phyloP scores from a whole-genome alignment of 1,284 basidiomycete species.

The Neolentinus lepideus region DNA sequence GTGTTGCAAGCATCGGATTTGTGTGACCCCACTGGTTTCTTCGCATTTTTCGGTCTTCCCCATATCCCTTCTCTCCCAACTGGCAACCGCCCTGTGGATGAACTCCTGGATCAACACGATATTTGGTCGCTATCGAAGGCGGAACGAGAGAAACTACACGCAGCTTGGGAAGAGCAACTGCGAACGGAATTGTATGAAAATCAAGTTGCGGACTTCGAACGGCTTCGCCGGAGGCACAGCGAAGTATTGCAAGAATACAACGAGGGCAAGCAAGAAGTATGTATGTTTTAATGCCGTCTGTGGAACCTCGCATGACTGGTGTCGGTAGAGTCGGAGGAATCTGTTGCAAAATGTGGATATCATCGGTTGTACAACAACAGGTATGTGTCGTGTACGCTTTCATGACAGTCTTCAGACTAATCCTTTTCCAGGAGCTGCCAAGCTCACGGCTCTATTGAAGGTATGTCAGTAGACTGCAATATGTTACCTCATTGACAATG shows the following conservation, averaged over 20 bases:
- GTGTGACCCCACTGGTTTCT: constrained; percentile 22
- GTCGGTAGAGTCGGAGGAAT: constrained; percentile 28
- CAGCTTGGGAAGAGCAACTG: constrained; percentile 26
- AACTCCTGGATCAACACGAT: constrained; percentile 24
- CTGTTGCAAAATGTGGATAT: constrained; percentile 48
- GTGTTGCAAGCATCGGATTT: constrained; percentile 19
- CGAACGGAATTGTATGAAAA: constrained; percentile 20
- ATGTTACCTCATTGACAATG: background rate
- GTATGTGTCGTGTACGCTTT: constrained; percentile 19
- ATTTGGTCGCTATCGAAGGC: constrained; percentile 36
- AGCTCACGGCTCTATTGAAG: constrained; percentile 47
- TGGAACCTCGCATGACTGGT: constrained; percentile 1
- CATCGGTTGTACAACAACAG: constrained; percentile 68
- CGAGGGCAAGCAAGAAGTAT: constrained; percentile 30
- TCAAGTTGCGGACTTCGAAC: constrained; percentile 29
- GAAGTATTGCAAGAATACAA: constrained; percentile 20
- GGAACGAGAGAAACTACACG: constrained; percentile 32
- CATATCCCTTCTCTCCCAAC: constrained; percentile 25
- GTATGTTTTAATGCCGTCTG: background rate
- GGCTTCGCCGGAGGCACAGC: constrained; percentile 24
- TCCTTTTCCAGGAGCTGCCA: constrained; percentile 49
- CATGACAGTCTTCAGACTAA: background rate
- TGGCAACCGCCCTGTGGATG: constrained; percentile 26
- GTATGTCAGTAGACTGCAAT: constrained; percentile 21
- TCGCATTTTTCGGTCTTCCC: constrained; percentile 23